A percentile compares a stretch with the other conserved stretches of the same genome.
These are phyloP conservation scores for Podochytrium sp. DNA, from an alignment of 192 early-diverging fungal genomes.

Conservation along the genomic window DNA sequence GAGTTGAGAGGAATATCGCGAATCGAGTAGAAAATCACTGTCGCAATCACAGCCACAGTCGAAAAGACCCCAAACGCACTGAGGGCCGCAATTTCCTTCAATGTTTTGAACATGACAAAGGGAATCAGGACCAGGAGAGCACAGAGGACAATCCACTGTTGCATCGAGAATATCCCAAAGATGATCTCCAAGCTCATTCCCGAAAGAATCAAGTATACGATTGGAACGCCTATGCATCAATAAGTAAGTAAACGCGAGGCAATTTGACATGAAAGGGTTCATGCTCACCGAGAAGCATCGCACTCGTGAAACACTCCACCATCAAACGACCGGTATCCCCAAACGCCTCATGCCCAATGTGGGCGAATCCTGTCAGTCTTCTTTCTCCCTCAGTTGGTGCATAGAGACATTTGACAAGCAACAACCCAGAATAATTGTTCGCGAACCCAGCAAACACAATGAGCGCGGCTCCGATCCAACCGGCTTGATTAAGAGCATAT, in stretches of 20 bases:
- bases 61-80: conserved; percentile 75
- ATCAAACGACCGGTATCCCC: conserved; percentile 65
- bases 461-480: conserved; percentile 77
- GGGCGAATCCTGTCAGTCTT: conserved; percentile 44
- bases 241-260: neutral
- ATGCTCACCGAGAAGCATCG: conserved; percentile 64
- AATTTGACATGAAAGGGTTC: neutral
- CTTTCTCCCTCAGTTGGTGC: conserved; percentile 44
- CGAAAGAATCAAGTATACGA: conserved; percentile 66
- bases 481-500: conserved; percentile 73
- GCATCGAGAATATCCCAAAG: conserved; percentile 48
- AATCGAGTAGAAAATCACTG: conserved; percentile 68
- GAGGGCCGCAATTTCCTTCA: conserved; percentile 79
- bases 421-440: conserved; percentile 70
- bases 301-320: conserved; percentile 64
- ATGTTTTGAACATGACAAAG: conserved; percentile 72
- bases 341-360: conserved; percentile 73
- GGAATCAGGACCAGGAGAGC: conserved; percentile 68
- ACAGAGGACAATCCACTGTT: conserved; percentile 60
- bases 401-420: conserved; percentile 78
- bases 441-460: conserved; percentile 72
- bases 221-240: conserved; percentile 26
- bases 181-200: conserved; percentile 72
- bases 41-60: conserved; percentile 71
- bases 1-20: conserved; percentile 48